These are phyloP conservation scores for Plantago elongata DNA, from an alignment of 257 asterid species.

Conservation along the genomic window DNA sequence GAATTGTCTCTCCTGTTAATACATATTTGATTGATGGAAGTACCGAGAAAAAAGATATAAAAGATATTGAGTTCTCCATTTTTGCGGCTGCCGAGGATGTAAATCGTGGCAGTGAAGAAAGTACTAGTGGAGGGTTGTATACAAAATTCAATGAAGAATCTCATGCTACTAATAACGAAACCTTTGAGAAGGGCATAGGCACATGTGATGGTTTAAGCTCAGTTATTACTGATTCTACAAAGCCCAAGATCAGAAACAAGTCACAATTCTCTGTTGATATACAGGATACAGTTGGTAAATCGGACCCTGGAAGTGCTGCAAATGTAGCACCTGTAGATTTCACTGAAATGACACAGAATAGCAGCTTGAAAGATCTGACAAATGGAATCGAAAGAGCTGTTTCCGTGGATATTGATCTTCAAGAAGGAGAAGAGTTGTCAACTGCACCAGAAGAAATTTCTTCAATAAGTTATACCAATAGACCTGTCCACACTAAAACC, in stretches of 20 bases:
- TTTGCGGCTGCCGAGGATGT: constrained; percentile 34
- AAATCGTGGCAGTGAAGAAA: constrained; percentile 16
- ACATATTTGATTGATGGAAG: constrained; percentile 10
- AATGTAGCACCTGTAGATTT: neutral
- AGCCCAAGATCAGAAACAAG: neutral
- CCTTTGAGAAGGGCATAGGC: constrained; percentile 23
- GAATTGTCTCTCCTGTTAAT: neutral
- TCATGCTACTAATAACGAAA: constrained; percentile 16
- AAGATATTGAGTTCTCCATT: constrained; percentile 14
- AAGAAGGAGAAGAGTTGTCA: neutral
- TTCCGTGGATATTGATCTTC: neutral
- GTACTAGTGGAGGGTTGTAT: constrained; percentile 10
- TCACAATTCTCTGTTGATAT: neutral
- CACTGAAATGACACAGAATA: neutral
- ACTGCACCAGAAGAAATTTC: constrained; percentile 4
- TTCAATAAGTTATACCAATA: neutral
- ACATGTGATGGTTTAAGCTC: constrained; percentile 17
- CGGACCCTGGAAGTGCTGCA: neutral
- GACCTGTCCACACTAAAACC: constrained; percentile 19
- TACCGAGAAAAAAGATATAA: constrained; percentile 12
- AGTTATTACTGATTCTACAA: constrained; percentile 16
- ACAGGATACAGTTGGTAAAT: neutral
- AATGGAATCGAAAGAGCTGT: neutral
- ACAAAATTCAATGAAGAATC: constrained; percentile 20
- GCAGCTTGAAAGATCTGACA: neutral